Conservation (phyloP, 1,284 basidiomycete genomes). For the Fomes fomentarius region DNA sequence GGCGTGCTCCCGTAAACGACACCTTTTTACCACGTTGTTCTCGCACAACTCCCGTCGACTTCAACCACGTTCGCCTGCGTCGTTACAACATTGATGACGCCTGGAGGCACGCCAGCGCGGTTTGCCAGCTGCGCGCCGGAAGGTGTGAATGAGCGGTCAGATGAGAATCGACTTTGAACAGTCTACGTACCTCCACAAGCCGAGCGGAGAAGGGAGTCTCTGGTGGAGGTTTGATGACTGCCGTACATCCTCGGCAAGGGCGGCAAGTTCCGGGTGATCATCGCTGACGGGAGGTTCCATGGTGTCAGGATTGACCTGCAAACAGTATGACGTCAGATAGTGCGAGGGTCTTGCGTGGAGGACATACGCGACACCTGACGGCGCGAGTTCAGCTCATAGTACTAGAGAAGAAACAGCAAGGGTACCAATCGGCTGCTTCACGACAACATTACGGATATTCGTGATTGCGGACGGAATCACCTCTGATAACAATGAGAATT, state of each 20-base stretch:
- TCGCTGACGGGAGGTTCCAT: conserved; percentile 95
- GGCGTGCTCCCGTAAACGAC: too few species aligned
- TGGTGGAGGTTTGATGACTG: conserved; percentile 93
- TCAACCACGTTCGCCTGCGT: conserved; percentile 81
- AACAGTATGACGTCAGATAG: conserved; percentile 30
- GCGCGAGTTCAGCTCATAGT: not conserved
- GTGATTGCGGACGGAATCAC: conserved; percentile 81
- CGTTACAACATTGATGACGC: conserved; percentile 94
- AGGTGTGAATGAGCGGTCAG: too few species aligned
- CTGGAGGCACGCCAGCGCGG: conserved; percentile 91
- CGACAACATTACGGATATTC: conserved; percentile 85
- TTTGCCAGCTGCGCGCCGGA: conserved; percentile 60
- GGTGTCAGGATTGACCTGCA: conserved; percentile 82
- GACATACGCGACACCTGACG: conserved; percentile 61
- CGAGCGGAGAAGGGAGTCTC: conserved; percentile 96
- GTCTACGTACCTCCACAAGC: conserved; percentile 83
- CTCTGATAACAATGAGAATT: too few species aligned
- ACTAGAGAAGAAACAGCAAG: conserved; percentile 13
- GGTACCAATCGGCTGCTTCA: conserved; percentile 92
- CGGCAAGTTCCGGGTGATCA: conserved; percentile 93
- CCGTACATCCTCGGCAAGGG: conserved; percentile 93
- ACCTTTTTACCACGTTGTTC: conserved; percentile 61
- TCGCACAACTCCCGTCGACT: conserved; percentile 84
- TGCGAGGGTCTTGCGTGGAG: too few species aligned
- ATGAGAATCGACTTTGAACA: too few species aligned